Conservation (phyloP, 257 asterid species). For the Plantago ovata region DNA sequence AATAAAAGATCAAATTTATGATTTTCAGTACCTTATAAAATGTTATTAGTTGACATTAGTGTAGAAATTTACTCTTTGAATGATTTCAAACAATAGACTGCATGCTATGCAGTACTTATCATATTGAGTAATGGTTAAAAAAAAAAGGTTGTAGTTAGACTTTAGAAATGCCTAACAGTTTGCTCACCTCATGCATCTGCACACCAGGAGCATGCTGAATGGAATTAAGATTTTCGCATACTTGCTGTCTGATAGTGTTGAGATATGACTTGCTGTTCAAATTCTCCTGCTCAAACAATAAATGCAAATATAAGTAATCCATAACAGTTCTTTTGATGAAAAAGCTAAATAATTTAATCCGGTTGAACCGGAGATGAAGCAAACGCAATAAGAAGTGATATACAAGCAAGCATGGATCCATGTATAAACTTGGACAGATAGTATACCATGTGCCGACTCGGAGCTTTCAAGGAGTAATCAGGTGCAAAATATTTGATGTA, state of each 20-base stretch:
- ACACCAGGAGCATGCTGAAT: conserved; percentile 98
- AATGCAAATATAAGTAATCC: conserved; percentile 11
- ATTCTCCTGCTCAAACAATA: conserved; percentile 74
- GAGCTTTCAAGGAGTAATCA: conserved; percentile 73
- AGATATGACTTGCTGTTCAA: conserved; percentile 87
- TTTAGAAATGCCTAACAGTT: too few species aligned
- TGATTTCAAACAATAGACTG: too few species aligned
- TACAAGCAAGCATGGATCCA: conserved; percentile 10
- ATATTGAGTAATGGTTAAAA: too few species aligned
- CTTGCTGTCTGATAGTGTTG: conserved; percentile 78
- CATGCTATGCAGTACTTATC: too few species aligned
- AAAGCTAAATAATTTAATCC: neutral
- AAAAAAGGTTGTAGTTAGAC: too few species aligned
- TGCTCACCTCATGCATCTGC: conserved; percentile 93
- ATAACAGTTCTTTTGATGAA: neutral
- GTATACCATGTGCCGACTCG: conserved; percentile 71
- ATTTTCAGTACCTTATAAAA: neutral
- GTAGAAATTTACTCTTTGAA: too few species aligned
- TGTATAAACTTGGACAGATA: conserved; percentile 12
- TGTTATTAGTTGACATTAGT: too few species aligned
- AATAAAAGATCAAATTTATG: conserved; percentile 7
- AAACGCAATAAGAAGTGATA: conserved; percentile 1
- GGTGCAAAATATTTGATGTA: conserved; percentile 89
- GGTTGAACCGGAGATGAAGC: conserved; percentile 15
- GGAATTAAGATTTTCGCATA: conserved; percentile 80